Percentiles rank a stretch among this genome's conserved stretches.
Conservation (phyloP, 1,284 basidiomycete genomes). For the Puccinia hordei region DNA sequence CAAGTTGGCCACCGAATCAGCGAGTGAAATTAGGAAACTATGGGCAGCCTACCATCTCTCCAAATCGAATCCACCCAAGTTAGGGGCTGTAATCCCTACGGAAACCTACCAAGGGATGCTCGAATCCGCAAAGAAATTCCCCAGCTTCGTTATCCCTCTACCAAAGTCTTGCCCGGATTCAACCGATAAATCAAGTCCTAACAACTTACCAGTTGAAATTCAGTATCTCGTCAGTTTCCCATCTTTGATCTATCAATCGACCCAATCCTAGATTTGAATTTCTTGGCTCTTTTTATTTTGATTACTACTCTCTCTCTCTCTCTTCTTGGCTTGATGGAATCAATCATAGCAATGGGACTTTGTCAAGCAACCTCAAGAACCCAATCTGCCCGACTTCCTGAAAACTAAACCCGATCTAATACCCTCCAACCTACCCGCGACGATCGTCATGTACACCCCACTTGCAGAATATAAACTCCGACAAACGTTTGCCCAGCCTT, state of each 20-base stretch:
- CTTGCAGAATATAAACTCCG: conserved; percentile 90
- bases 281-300: too few species aligned
- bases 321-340: not conserved
- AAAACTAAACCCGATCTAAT: conserved; percentile 51
- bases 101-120: conserved; percentile 74
- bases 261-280: too few species aligned
- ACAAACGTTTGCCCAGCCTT: conserved; percentile 83
- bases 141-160: conserved; percentile 77
- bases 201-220: conserved; percentile 18
- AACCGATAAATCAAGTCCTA: not conserved
- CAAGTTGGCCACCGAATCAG: conserved; percentile 72
- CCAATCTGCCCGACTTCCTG: not conserved
- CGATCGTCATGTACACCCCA: conserved; percentile 82
- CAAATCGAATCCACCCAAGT: conserved; percentile 66
- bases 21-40: conserved; percentile 72
- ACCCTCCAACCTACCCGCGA: not conserved
- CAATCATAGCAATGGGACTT: conserved; percentile 50
- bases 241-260: not conserved
- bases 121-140: conserved; percentile 67
- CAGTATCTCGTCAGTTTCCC: conserved; percentile 43
- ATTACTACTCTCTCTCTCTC: too few species aligned
- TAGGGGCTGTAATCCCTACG: conserved; percentile 76
- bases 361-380: conserved; percentile 7
- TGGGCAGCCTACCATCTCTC: conserved; percentile 81
- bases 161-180: conserved; percentile 2